These are phyloP conservation scores for Colletotrichum phormii DNA, from an alignment of 2,329 filamentous ascomycete species.

Conservation along the genomic window DNA sequence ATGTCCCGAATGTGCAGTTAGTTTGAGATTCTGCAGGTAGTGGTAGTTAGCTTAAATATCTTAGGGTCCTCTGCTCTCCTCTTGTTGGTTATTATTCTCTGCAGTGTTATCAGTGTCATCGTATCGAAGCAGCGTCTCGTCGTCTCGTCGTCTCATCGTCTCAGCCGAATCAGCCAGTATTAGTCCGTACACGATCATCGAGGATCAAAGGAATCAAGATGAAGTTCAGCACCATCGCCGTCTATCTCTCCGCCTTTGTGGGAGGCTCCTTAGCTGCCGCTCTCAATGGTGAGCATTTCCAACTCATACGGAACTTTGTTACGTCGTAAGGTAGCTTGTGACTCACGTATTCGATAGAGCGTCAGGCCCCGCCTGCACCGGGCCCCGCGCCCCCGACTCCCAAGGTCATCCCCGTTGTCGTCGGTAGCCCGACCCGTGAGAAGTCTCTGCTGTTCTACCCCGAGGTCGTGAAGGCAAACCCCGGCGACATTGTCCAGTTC, in stretches of 20 bases:
- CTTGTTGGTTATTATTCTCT: accelerated
- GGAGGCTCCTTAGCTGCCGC: conserved; percentile 16
- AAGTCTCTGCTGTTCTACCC: conserved; percentile 56
- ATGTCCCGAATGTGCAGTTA: background rate
- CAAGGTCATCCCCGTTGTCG: conserved; percentile 59
- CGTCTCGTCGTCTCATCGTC: background rate
- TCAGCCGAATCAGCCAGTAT: background rate
- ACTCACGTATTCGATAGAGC: conserved; percentile 1
- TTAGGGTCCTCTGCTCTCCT: conserved; percentile 7
- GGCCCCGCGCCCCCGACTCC: conserved; percentile 21
- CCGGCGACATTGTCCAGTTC: conserved; percentile 55
- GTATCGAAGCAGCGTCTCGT: background rate
- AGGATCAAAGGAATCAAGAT: background rate
- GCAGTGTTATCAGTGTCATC: background rate
- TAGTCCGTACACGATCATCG: background rate
- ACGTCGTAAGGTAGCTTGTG: background rate
- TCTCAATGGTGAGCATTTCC: background rate
- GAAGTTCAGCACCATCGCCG: conserved; percentile 17
- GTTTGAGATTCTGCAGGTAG: background rate
- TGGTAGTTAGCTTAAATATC: conserved; percentile 19
- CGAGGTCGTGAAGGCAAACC: conserved; percentile 47
- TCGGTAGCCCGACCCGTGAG: conserved; percentile 64
- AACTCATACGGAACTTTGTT: background rate
- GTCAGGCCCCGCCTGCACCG: conserved; percentile 21
- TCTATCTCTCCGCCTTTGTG: conserved; percentile 12